phyloP scores from a whole-genome alignment of 805 yeast genomes.

The Yamadazyma insecticola region DNA sequence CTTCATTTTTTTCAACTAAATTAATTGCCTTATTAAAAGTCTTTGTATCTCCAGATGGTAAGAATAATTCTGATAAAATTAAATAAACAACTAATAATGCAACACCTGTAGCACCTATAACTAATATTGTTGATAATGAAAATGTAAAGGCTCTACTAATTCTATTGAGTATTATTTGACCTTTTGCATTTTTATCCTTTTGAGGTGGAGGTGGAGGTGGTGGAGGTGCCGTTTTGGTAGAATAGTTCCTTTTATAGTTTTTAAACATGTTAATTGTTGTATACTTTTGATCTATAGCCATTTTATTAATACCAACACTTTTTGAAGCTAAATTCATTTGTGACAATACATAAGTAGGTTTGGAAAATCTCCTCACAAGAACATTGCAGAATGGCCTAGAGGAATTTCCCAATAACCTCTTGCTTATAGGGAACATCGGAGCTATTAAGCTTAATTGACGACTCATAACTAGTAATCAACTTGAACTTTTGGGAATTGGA shows the following conservation, averaged over 20 bases:
- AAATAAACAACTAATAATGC: slow-evolving; percentile 68
- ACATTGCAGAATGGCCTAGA: too few relatives aligned
- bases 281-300: too few relatives aligned
- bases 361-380: too few relatives aligned
- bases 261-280: background rate
- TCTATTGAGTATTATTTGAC: slow-evolving; percentile 39
- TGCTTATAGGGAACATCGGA: too few relatives aligned
- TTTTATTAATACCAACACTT: too few relatives aligned
- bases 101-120: slow-evolving; percentile 64
- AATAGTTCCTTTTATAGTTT: slow-evolving; percentile 7
- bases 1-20: slow-evolving; percentile 63
- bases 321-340: too few relatives aligned
- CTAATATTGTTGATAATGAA: slow-evolving; percentile 55
- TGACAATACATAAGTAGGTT: too few relatives aligned
- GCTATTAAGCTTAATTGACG: too few relatives aligned
- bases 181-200: slow-evolving; percentile 35
- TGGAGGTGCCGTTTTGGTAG: slow-evolving; percentile 19
- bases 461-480: too few relatives aligned
- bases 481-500: too few relatives aligned
- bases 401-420: too few relatives aligned
- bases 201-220: slow-evolving; percentile 38
- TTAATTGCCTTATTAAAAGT: slow-evolving; percentile 84
- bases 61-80: slow-evolving; percentile 70
- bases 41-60: slow-evolving; percentile 90
- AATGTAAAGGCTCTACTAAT: slow-evolving; percentile 58